Evolutionary conservation across 1,284 basidiomycete genomes (phyloP).

Genomic region (Rhizoctonia solani): DNA sequence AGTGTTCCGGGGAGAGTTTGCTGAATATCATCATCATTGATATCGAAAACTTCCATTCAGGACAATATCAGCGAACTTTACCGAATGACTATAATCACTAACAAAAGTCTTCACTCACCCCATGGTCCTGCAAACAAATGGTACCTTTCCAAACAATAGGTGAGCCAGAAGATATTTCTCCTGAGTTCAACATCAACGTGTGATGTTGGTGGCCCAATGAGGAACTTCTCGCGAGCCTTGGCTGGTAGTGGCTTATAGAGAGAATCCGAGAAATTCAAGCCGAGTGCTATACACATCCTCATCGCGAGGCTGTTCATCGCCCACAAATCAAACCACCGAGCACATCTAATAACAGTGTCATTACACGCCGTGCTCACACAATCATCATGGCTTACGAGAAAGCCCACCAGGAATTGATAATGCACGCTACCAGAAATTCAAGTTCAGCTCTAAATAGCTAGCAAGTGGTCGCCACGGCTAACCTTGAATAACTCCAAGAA

Average conservation of each 20-base stretch:
- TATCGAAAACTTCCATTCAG: not conserved
- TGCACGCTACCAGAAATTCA: not conserved
- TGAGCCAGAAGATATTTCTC: constrained; percentile 31
- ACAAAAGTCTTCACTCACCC: not conserved
- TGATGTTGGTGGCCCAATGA: not conserved
- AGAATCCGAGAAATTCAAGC: constrained; percentile 5
- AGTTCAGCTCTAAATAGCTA: not conserved
- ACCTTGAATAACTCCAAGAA: constrained; percentile 23
- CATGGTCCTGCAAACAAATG: not conserved
- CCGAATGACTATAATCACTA: too few relatives aligned
- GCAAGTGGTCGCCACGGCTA: not conserved
- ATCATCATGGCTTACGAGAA: constrained; percentile 1
- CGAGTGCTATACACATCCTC: not conserved
- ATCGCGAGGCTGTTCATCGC: not conserved
- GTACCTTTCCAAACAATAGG: constrained; percentile 20
- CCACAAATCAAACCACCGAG: constrained; percentile 24
- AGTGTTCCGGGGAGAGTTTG: constrained; percentile 35
- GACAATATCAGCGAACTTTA: not conserved
- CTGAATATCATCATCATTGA: constrained; percentile 37
- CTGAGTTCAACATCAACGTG: constrained; percentile 27
- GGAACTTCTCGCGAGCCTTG: constrained; percentile 3
- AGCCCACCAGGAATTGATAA: constrained; percentile 27
- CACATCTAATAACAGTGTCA: not conserved
- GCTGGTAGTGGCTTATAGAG: constrained; percentile 3
- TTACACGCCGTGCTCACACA: not conserved